Evolutionary conservation across 108 stramenopile species (phyloP).

Genomic region (Cylindrotheca closterium): DNA sequence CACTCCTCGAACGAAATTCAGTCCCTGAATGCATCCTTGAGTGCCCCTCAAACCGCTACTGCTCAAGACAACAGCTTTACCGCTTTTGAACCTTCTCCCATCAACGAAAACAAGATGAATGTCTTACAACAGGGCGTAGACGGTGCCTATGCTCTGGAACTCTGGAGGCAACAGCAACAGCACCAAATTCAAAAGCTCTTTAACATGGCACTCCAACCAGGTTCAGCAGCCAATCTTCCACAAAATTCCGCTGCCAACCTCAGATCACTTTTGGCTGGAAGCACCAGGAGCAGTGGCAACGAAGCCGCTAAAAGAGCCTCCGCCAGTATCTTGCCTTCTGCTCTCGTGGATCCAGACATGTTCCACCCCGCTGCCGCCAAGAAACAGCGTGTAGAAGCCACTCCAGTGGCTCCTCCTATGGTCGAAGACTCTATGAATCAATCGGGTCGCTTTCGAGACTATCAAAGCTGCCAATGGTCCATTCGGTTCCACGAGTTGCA

Average conservation of each 20-base stretch:
- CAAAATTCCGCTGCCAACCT: neutral
- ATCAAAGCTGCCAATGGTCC: slow-evolving; percentile 10
- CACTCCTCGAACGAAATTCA: no score
- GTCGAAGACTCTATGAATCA: no score
- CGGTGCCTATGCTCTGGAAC: neutral
- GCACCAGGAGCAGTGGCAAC: no score
- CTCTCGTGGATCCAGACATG: no score
- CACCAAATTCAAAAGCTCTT: neutral
- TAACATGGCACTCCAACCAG: neutral
- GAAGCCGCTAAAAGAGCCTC: neutral
- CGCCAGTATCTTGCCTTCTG: neutral
- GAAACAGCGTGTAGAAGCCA: neutral
- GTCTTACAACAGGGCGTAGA: neutral
- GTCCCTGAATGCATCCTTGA: no score
- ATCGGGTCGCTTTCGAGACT: slow-evolving; percentile 3
- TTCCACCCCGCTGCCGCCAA: neutral
- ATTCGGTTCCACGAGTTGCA: slow-evolving; percentile 15
- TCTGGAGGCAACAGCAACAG: neutral
- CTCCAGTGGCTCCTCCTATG: no score
- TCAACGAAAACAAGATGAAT: neutral
- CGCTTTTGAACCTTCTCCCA: neutral
- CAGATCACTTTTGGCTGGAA: no score
- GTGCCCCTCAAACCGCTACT: no score
- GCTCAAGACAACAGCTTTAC: no score
- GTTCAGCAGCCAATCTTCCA: neutral